A percentile compares a stretch with the other conserved stretches of the same genome.
Conservation (phyloP, 805 yeast genomes). For the Jamesozyma hellenica region DNA sequence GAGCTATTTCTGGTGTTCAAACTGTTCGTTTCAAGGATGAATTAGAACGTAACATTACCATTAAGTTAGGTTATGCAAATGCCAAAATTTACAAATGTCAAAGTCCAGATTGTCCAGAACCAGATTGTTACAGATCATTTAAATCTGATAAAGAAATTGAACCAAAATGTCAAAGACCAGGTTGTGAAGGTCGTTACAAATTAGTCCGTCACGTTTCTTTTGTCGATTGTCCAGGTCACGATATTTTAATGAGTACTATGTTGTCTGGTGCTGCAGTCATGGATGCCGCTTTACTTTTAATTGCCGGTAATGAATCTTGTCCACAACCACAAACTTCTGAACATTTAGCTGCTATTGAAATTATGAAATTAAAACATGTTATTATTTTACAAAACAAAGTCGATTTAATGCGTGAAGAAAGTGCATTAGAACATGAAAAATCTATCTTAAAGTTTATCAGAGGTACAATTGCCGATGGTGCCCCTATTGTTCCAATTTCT, state of each 20-base stretch:
- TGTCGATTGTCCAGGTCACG: conserved; percentile 99
- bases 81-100: conserved; percentile 95
- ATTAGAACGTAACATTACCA: conserved; percentile 96
- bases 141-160: conserved; percentile 89
- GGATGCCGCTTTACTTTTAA: conserved; percentile 95
- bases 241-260: conserved; percentile 99
- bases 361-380: conserved; percentile 95
- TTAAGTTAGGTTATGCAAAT: conserved; percentile 96
- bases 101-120: conserved; percentile 77
- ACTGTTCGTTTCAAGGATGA: conserved; percentile 99
- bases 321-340: conserved; percentile 99
- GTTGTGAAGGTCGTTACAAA: conserved; percentile 80
- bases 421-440: conserved; percentile 91
- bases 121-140: conserved; percentile 90
- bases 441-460: conserved; percentile 85
- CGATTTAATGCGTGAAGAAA: conserved; percentile 94
- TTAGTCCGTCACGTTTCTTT: conserved; percentile 94
- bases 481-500: conserved; percentile 96
- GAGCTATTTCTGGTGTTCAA: conserved; percentile 96
- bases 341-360: conserved; percentile 98
- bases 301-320: conserved; percentile 98
- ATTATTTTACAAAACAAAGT: conserved; percentile 95
- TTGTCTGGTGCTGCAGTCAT: conserved; percentile 99
- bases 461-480: conserved; percentile 98
- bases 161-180: conserved; percentile 84